Evolutionary conservation across 2,329 filamentous ascomycete species (phyloP).

Genomic region (Spiromastix sp.): DNA sequence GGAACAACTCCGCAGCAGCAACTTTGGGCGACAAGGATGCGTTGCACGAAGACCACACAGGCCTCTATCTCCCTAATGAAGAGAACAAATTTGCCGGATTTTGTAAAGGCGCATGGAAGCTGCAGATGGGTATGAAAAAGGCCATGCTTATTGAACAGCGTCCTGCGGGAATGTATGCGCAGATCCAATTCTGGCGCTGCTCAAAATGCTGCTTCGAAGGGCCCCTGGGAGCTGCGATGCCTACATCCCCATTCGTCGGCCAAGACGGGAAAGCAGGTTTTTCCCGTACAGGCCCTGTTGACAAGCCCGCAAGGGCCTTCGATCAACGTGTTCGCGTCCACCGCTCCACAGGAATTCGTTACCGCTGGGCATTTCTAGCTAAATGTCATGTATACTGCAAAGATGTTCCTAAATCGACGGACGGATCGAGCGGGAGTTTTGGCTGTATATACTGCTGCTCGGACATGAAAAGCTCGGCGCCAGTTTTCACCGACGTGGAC

Average conservation of each 20-base stretch:
- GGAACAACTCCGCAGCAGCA: no score
- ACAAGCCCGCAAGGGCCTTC: conserved; percentile 15
- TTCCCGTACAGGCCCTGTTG: conserved; percentile 6
- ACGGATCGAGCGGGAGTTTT: conserved; percentile 16
- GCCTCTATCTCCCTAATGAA: conserved; percentile 23
- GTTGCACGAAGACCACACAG: background rate
- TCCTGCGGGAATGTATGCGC: conserved; percentile 20
- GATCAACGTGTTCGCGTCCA: conserved; percentile 21
- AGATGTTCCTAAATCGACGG: conserved; percentile 15
- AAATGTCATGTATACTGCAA: conserved; percentile 34
- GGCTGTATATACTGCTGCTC: conserved; percentile 40
- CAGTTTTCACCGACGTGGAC: conserved; percentile 30
- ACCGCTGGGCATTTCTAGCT: conserved; percentile 38
- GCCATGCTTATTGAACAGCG: conserved; percentile 20
- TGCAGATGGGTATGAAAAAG: conserved; percentile 24
- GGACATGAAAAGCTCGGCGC: conserved; percentile 21
- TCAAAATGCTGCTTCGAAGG: conserved; percentile 36
- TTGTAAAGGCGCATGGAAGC: conserved; percentile 37
- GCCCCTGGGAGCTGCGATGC: no score
- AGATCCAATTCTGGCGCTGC: conserved; percentile 27
- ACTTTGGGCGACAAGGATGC: no score
- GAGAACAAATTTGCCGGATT: conserved; percentile 29
- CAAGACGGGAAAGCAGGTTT: conserved; percentile 11
- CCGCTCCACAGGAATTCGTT: conserved; percentile 26
- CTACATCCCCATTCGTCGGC: conserved; percentile 10